Evolutionary conservation across 225 moss, liverwort and hornwort genomes (phyloP), one percentile per base, ranked within the genome.

Genomic region (Polytrichum commune): DNA sequence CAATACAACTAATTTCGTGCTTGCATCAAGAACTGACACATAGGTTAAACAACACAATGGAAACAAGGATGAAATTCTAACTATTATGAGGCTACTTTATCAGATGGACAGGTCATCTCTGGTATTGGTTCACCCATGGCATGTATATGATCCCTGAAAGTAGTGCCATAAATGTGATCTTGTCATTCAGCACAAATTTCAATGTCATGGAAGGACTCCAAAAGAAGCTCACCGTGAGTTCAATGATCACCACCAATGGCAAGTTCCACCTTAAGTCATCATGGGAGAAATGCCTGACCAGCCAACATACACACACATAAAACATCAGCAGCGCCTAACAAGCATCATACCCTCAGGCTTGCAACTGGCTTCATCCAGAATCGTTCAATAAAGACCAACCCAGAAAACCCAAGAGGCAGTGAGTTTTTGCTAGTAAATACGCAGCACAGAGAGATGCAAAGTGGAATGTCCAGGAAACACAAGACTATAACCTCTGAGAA

Each of bases 271-370:
- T 76, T 54, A 85, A 76, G 78, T 85, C 81, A 76, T 81, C 85
- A 85, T 79, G 60, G 85, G 76, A 74, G 85, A 67, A 54, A 85
- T 79, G 61, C 85, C 85, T 85, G 79, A 53, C 32, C 72, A 24
- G 18, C 24, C 62, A 8, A 26, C 8, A 63, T 70, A 62, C 24
- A 68, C 76, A 56, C 73, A 68, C 46, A 67, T 74, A 64, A 72
- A 64, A 22, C 73, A 78, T 62, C 61, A 25, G n/a, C n/a, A n/a
- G n/a, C n/a, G n/a, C 62, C 24, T 20, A 20, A 9, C 3, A 58
- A 0, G 20, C 58, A 20, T 38, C 6, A 66, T 63, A 71, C 1
- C 1, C 53, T 35, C 25, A 27, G 8, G 54, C 35, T 26, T 1
- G 2, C 27, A 29, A 54, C 66, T 62, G 29, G n/a, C 8, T 27